Conservation (phyloP, 2,329 filamentous ascomycete genomes). For the Alternaria rosae region DNA sequence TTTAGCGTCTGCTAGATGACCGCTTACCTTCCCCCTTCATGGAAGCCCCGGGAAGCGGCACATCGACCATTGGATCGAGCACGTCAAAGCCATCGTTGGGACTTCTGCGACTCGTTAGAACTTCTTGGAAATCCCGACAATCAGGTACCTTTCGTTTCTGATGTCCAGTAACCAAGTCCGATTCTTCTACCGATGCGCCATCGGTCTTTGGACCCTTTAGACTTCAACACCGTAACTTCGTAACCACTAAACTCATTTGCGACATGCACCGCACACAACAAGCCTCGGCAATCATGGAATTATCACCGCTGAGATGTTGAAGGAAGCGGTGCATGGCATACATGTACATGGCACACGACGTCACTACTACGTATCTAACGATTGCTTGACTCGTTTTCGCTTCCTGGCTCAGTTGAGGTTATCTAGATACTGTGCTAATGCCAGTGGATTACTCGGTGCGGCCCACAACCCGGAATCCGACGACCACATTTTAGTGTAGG, state of each 20-base stretch:
- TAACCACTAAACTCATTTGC: not conserved
- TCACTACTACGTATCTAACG: not conserved
- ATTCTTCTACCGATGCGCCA: conserved; percentile 10
- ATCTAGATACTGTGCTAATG: not conserved
- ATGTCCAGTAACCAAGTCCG: conserved; percentile 8
- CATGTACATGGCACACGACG: not conserved
- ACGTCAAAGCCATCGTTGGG: not conserved
- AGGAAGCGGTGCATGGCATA: not conserved
- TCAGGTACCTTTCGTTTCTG: conserved; percentile 1
- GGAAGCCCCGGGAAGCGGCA: not conserved
- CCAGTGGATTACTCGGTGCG: not conserved
- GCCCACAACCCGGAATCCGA: conserved; percentile 5
- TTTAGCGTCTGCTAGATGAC: not conserved
- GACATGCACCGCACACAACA: not conserved
- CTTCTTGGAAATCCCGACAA: not conserved
- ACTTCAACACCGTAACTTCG: not conserved
- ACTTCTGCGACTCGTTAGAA: conserved; percentile 10
- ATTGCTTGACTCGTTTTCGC: not conserved
- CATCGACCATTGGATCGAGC: not conserved
- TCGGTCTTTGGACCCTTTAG: not conserved
- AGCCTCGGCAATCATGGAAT: not conserved
- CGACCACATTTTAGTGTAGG: conserved; percentile 1
- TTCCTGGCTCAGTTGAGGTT: not conserved
- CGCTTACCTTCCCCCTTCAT: not conserved
- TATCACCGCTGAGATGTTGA: not conserved